Conservation (phyloP, 148 eudicot species). For the Amaranthus palmeri region DNA sequence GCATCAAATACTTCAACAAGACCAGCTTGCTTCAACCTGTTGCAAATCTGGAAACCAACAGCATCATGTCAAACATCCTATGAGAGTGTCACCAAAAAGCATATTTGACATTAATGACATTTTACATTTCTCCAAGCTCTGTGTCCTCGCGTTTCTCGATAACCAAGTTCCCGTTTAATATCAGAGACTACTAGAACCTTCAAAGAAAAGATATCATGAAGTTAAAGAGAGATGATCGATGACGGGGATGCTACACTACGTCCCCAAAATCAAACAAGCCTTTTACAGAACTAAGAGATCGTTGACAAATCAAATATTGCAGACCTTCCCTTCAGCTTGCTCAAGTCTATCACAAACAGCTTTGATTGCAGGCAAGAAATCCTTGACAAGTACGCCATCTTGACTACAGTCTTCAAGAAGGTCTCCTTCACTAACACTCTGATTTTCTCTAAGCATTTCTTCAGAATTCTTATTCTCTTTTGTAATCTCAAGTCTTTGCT, state of each 20-base stretch:
- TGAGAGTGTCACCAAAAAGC: background rate
- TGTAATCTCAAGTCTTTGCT: constrained; percentile 83
- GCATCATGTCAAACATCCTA: constrained; percentile 10
- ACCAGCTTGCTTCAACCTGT: constrained; percentile 75
- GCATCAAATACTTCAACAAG: constrained; percentile 67
- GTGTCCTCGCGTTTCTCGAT: constrained; percentile 60
- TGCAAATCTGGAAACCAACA: constrained; percentile 44
- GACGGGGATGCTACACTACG: constrained; percentile 1
- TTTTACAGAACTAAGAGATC: constrained; percentile 1
- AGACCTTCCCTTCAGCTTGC: constrained; percentile 79
- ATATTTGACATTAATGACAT: background rate
- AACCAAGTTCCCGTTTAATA: constrained; percentile 82
- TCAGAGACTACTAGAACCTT: constrained; percentile 88
- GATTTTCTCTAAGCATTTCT: constrained; percentile 30
- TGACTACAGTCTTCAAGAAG: constrained; percentile 38
- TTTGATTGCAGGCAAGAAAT: constrained; percentile 71
- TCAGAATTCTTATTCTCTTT: constrained; percentile 45
- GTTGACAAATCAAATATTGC: constrained; percentile 10
- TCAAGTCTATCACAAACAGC: constrained; percentile 89
- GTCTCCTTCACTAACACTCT: constrained; percentile 30
- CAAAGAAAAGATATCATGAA: constrained; percentile 17
- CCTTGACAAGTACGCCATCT: constrained; percentile 70
- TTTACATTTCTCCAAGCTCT: constrained; percentile 93
- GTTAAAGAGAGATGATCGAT: constrained; percentile 13
- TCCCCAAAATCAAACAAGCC: background rate